phyloP scores from a whole-genome alignment of 2,329 filamentous ascomycete species.

The Setomelanomma holmii region DNA sequence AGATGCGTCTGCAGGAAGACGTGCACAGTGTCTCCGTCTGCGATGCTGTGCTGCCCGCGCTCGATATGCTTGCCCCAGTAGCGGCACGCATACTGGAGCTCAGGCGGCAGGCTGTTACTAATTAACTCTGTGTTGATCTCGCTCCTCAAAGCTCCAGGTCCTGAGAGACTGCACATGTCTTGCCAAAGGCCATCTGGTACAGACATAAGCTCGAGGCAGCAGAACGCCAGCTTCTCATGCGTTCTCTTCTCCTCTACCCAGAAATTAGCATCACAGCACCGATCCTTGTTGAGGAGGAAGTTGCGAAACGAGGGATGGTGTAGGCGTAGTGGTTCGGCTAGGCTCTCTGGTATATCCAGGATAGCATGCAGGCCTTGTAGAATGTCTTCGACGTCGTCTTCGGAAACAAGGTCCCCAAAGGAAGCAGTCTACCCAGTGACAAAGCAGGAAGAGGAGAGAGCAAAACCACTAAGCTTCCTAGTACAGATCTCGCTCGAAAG shows the following conservation, averaged over 20 bases:
- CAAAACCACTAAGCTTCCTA: too few species aligned
- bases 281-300: constrained; percentile 31
- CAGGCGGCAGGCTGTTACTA: constrained; percentile 7
- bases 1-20: not conserved
- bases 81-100: constrained; percentile 24
- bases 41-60: not conserved
- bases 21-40: not conserved
- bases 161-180: constrained; percentile 43
- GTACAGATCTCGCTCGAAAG: not conserved
- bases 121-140: constrained; percentile 19
- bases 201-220: constrained; percentile 50
- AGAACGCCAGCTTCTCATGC: constrained; percentile 38
- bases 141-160: constrained; percentile 11
- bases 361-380: constrained; percentile 38
- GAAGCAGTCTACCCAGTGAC: constrained; percentile 5
- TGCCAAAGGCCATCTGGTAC: constrained; percentile 31
- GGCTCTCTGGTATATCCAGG: constrained; percentile 29
- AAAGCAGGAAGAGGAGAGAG: too few species aligned
- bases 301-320: constrained; percentile 37
- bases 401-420: too few species aligned
- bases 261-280: constrained; percentile 33
- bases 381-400: constrained; percentile 23
- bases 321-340: constrained; percentile 39
- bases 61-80: constrained; percentile 42
- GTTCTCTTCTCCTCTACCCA: constrained; percentile 46